Conservation (phyloP, 352 stramenopile species). For the Pythium sukuiense region DNA sequence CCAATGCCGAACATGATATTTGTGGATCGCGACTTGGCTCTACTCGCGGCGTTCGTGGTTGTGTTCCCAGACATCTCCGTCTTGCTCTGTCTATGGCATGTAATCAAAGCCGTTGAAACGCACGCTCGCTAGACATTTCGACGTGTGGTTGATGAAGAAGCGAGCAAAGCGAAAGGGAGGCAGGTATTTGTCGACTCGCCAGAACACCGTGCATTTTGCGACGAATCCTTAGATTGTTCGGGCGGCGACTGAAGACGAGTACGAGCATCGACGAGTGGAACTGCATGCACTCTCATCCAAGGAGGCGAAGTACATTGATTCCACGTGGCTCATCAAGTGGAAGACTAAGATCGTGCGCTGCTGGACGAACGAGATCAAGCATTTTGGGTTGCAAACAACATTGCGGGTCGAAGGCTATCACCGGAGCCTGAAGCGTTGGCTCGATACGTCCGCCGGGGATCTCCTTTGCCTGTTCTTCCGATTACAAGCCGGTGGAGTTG, state of each 20-base stretch:
- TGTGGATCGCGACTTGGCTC: background rate
- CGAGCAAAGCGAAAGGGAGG: background rate
- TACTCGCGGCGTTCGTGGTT: background rate
- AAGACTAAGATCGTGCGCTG: background rate
- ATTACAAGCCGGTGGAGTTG: background rate
- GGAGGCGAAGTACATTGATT: background rate
- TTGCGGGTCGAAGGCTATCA: constrained; percentile 6
- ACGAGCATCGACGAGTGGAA: background rate
- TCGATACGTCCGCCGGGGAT: background rate
- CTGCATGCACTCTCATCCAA: background rate
- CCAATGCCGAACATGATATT: background rate
- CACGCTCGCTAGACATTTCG: background rate
- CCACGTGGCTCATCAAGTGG: background rate
- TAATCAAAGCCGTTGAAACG: constrained; percentile 2
- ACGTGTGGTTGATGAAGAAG: background rate
- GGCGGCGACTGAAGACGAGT: background rate
- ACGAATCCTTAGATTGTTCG: background rate
- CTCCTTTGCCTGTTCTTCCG: background rate
- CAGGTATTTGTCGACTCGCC: background rate
- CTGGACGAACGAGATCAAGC: background rate
- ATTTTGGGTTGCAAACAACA: background rate
- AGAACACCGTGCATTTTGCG: background rate
- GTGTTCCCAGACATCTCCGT: background rate
- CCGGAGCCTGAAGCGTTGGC: background rate
- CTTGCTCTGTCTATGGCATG: constrained; percentile 5